These are phyloP conservation scores for Polytrichum formosum DNA, from an alignment of 225 moss, liverwort and hornwort genomes.

Conservation along the genomic window DNA sequence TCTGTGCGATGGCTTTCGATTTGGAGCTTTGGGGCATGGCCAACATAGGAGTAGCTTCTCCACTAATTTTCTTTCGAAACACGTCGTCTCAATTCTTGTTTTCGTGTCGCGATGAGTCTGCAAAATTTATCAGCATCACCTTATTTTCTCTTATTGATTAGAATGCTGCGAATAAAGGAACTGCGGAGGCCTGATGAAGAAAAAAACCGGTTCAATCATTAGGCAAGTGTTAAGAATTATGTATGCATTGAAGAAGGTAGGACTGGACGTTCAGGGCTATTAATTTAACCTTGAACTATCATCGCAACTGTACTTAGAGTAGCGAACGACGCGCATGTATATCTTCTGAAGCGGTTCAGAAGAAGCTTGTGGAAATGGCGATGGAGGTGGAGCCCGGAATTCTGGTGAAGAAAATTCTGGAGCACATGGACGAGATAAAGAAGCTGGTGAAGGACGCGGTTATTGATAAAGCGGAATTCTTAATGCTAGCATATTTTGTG, in stretches of 20 bases:
- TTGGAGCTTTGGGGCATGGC: background rate
- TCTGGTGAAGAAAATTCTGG: constrained; percentile 27
- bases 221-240: background rate
- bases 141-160: background rate
- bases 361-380: background rate
- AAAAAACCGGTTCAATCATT: background rate
- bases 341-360: background rate
- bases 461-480: constrained; percentile 43
- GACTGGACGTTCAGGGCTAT: too few species aligned
- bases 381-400: background rate
- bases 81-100: background rate
- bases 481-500: constrained; percentile 42
- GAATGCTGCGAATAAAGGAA: background rate
- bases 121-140: background rate
- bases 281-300: too few species aligned
- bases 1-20: background rate
- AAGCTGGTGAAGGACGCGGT: constrained; percentile 31
- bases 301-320: too few species aligned
- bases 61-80: background rate
- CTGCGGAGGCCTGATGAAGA: background rate
- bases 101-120: background rate
- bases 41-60: background rate
- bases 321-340: too few species aligned
- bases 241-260: too few species aligned
- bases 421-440: constrained; percentile 38